These are phyloP conservation scores for Apophysomyces sp. DNA, from an alignment of 371 early-diverging fungal species.

Conservation along the genomic window DNA sequence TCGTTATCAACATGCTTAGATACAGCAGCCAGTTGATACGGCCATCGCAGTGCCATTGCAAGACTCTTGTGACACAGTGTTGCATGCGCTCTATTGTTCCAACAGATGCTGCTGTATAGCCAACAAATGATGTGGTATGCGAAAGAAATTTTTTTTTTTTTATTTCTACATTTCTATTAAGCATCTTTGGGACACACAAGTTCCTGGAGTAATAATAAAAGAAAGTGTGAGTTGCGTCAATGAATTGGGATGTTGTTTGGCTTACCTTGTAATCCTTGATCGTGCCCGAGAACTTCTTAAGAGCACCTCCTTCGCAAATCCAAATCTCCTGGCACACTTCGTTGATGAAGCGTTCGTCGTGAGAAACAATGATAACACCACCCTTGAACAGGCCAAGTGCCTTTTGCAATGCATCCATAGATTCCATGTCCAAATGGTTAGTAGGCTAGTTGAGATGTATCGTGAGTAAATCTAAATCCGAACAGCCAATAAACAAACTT, in stretches of 20 bases:
- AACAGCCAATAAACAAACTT: too few species aligned
- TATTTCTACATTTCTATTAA: slow-evolving; percentile 1
- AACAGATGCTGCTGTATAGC: too few species aligned
- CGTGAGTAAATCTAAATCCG: too few species aligned
- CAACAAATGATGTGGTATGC: too few species aligned
- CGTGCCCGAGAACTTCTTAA: slow-evolving; percentile 63
- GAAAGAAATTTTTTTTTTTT: too few species aligned
- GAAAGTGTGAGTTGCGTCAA: neutral
- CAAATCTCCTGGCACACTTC: slow-evolving; percentile 88
- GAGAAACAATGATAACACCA: slow-evolving; percentile 91
- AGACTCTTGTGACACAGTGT: too few species aligned
- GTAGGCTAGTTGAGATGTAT: slow-evolving; percentile 62
- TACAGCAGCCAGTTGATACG: too few species aligned
- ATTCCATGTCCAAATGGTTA: slow-evolving; percentile 90
- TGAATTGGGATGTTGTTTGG: neutral
- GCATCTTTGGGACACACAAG: slow-evolving; percentile 34
- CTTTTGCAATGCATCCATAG: slow-evolving; percentile 86
- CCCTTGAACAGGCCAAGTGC: slow-evolving; percentile 84
- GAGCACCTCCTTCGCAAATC: slow-evolving; percentile 73
- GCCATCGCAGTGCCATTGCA: too few species aligned
- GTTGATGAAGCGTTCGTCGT: slow-evolving; percentile 91
- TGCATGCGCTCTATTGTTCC: too few species aligned
- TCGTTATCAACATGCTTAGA: too few species aligned
- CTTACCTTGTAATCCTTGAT: slow-evolving; percentile 53
- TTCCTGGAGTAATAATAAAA: slow-evolving; percentile 1